These are phyloP conservation scores for Psilocybe cubensis DNA, from an alignment of 768 basidiomycete genomes.

Conservation along the genomic window DNA sequence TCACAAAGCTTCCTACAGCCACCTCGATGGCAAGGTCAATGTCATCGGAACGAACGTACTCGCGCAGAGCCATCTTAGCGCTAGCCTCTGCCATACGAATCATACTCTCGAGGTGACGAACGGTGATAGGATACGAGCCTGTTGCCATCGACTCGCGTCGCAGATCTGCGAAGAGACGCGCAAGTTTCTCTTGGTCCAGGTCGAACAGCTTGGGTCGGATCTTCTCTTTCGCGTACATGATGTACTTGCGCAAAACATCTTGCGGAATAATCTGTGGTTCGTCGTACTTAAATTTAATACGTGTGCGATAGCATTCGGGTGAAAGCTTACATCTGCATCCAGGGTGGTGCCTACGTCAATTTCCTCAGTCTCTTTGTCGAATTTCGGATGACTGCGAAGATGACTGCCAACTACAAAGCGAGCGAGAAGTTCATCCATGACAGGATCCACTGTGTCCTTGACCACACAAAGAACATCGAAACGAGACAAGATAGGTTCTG, in stretches of 20 bases:
- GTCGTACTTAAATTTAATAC: slow-evolving; percentile 6
- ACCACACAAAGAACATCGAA: slow-evolving; percentile 99
- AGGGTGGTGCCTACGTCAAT: slow-evolving; percentile 89
- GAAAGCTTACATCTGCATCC: slow-evolving; percentile 84
- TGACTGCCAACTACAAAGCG: slow-evolving; percentile 99
- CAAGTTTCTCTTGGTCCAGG: slow-evolving; percentile 93
- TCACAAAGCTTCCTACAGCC: slow-evolving; percentile 93
- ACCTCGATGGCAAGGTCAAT: slow-evolving; percentile 98
- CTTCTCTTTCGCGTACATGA: slow-evolving; percentile 97
- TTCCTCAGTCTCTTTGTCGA: slow-evolving; percentile 86
- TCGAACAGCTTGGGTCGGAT: slow-evolving; percentile 93
- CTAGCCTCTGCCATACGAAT: slow-evolving; percentile 99
- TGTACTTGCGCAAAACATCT: slow-evolving; percentile 95
- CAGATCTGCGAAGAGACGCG: slow-evolving; percentile 92
- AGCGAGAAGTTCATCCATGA: slow-evolving; percentile 94
- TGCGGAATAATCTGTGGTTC: slow-evolving; percentile 89
- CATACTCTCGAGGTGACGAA: slow-evolving; percentile 98
- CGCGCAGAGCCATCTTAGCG: slow-evolving; percentile 97
- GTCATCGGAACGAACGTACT: slow-evolving; percentile 95
- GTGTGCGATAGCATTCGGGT: background rate
- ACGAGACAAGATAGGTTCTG: slow-evolving; percentile 96
- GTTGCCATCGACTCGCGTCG: slow-evolving; percentile 96
- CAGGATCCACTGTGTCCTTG: slow-evolving; percentile 96
- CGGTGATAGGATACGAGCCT: slow-evolving; percentile 98
- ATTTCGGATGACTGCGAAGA: slow-evolving; percentile 91